These are phyloP conservation scores for Aphanoascus verrucosus DNA, from an alignment of 2,329 filamentous ascomycete species.

Conservation along the genomic window DNA sequence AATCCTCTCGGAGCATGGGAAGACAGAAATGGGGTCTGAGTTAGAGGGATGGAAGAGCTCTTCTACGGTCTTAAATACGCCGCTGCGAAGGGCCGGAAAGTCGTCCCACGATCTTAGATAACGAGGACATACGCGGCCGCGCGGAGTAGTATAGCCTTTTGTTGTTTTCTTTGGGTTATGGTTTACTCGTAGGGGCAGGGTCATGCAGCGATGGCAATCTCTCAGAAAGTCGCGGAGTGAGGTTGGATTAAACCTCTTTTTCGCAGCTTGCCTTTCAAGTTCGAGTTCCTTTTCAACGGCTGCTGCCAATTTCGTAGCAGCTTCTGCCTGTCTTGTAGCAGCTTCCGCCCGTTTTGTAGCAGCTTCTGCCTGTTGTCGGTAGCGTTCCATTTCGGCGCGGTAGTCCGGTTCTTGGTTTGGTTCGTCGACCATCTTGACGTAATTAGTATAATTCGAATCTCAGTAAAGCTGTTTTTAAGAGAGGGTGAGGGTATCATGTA, in stretches of 20 bases:
- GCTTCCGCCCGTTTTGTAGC: too few relatives aligned
- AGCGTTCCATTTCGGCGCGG: too few relatives aligned
- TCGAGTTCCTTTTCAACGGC: too few relatives aligned
- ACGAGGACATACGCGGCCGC: slow-evolving; percentile 5
- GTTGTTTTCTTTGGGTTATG: neutral
- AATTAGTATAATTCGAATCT: too few relatives aligned
- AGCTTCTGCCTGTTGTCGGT: too few relatives aligned
- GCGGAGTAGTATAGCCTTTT: slow-evolving; percentile 6
- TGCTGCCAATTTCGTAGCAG: too few relatives aligned
- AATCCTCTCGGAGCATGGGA: neutral
- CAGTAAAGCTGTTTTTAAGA: too few relatives aligned
- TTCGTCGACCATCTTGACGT: too few relatives aligned
- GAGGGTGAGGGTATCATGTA: too few relatives aligned
- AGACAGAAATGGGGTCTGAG: neutral
- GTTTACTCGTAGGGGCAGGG: slow-evolving; percentile 4
- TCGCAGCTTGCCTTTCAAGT: too few relatives aligned
- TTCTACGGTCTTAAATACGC: slow-evolving; percentile 2
- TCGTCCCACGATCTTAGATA: slow-evolving; percentile 5
- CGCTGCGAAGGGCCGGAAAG: neutral
- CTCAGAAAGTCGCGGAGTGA: slow-evolving; percentile 7
- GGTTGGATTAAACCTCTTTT: neutral
- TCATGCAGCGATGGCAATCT: slow-evolving; percentile 6
- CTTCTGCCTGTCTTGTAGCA: too few relatives aligned
- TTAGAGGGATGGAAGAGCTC: slow-evolving; percentile 1
- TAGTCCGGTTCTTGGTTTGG: too few relatives aligned